Evolutionary conservation across 176 grass and related monocot genomes (phyloP).

Genomic region (Cymbopogon citratus): DNA sequence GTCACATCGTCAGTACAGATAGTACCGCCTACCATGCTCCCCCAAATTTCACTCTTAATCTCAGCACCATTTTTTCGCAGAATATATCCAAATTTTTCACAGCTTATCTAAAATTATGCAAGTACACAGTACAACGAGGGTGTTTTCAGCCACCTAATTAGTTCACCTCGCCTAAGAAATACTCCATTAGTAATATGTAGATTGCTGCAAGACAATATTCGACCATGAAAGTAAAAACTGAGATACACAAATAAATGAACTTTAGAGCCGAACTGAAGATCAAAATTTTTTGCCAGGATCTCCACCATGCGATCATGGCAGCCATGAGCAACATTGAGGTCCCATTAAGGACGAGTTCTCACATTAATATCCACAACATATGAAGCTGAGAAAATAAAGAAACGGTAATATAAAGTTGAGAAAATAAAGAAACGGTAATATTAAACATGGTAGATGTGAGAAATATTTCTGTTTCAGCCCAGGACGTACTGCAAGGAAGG

Average conservation of each 20-base stretch:
- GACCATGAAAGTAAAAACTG: not conserved
- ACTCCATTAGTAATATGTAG: not conserved
- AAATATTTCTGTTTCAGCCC: not conserved
- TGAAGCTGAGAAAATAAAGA: not conserved
- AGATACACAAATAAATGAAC: not conserved
- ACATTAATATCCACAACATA: not conserved
- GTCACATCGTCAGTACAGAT: not conserved
- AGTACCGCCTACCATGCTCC: not conserved
- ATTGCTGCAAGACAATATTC: no score
- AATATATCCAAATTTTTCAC: no score
- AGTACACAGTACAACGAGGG: no score
- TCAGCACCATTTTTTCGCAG: not conserved
- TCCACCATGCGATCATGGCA: constrained; percentile 10
- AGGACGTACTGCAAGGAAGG: not conserved
- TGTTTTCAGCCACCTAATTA: not conserved
- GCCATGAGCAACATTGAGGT: not conserved
- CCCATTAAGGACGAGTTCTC: not conserved
- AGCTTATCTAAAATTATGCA: no score
- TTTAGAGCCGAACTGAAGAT: not conserved
- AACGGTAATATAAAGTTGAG: no score
- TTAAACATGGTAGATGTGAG: not conserved
- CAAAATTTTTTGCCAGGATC: not conserved
- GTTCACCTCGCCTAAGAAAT: no score
- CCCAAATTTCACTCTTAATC: not conserved
- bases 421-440: no score